These are phyloP conservation scores for Klebsormidium nitens DNA, from an alignment of 139 green algal species.

Conservation along the genomic window DNA sequence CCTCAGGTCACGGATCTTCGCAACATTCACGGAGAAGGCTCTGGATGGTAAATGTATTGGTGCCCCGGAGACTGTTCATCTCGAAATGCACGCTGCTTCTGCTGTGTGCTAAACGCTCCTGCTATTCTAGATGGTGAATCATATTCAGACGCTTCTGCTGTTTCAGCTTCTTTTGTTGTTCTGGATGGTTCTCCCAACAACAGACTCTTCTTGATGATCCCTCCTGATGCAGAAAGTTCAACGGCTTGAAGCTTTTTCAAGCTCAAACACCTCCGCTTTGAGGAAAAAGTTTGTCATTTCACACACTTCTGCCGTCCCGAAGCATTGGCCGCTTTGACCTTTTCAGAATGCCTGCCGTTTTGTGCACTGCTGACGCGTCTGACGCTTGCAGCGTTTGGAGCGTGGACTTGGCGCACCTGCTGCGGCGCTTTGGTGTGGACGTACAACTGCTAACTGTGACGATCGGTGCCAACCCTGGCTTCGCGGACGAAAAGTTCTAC, in stretches of 20 bases:
- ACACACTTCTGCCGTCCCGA: neutral
- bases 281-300: too few species aligned
- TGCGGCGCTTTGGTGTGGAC: conserved; percentile 57
- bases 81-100: too few species aligned
- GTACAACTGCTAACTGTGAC: conserved; percentile 69
- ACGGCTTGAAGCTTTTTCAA: too few species aligned
- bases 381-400: conserved; percentile 74
- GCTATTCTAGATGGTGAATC: too few species aligned
- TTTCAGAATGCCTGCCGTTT: neutral
- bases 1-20: neutral
- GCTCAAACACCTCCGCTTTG: too few species aligned
- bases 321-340: neutral
- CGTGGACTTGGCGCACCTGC: conserved; percentile 81
- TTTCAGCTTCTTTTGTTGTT: too few species aligned
- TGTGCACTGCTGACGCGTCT: neutral
- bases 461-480: conserved; percentile 75
- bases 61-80: too few species aligned
- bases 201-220: too few species aligned
- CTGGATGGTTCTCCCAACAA: too few species aligned
- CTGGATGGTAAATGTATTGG: neutral
- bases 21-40: neutral
- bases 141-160: too few species aligned
- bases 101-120: too few species aligned
- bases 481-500: conserved; percentile 78
- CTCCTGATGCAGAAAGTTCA: too few species aligned